These are phyloP conservation scores for Colletotrichum sp. DNA, from an alignment of 2,329 filamentous ascomycete species.

Conservation along the genomic window DNA sequence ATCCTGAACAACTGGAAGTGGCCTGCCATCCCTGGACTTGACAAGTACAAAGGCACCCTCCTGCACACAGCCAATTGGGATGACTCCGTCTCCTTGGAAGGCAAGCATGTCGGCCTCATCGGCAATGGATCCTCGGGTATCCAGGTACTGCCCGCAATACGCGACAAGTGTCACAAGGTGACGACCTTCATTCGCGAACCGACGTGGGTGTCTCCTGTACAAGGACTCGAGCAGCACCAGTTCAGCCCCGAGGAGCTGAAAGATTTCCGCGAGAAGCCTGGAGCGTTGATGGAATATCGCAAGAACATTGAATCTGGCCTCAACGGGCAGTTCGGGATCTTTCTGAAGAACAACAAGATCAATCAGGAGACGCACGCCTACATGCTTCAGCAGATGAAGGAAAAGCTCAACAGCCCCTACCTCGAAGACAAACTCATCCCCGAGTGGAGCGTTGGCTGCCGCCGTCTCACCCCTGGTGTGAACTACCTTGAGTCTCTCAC, in stretches of 20 bases:
- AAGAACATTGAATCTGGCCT: constrained; percentile 49
- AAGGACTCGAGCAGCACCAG: constrained; percentile 45
- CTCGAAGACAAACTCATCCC: constrained; percentile 25
- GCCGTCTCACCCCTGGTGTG: constrained; percentile 26
- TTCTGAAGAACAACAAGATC: constrained; percentile 43
- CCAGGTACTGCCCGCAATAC: constrained; percentile 51
- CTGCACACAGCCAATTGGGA: constrained; percentile 62
- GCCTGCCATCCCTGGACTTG: constrained; percentile 52
- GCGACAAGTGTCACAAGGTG: constrained; percentile 45
- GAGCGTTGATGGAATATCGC: constrained; percentile 41
- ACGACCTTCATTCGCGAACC: constrained; percentile 55
- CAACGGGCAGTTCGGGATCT: constrained; percentile 51
- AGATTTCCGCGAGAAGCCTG: constrained; percentile 44
- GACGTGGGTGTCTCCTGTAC: constrained; percentile 52
- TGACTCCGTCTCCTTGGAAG: constrained; percentile 38
- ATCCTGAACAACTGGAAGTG: constrained; percentile 59
- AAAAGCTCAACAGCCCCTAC: constrained; percentile 34
- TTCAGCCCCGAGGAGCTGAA: constrained; percentile 43
- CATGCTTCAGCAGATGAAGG: constrained; percentile 43
- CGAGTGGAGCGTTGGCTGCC: constrained; percentile 24
- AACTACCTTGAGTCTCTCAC: constrained; percentile 29
- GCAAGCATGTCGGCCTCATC: constrained; percentile 45
- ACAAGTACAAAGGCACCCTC: constrained; percentile 50
- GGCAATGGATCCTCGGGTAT: constrained; percentile 50
- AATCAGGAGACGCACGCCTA: constrained; percentile 44